Evolutionary conservation across 345 rosid genomes (phyloP).

Genomic region (Rhodamnia rubescens): DNA sequence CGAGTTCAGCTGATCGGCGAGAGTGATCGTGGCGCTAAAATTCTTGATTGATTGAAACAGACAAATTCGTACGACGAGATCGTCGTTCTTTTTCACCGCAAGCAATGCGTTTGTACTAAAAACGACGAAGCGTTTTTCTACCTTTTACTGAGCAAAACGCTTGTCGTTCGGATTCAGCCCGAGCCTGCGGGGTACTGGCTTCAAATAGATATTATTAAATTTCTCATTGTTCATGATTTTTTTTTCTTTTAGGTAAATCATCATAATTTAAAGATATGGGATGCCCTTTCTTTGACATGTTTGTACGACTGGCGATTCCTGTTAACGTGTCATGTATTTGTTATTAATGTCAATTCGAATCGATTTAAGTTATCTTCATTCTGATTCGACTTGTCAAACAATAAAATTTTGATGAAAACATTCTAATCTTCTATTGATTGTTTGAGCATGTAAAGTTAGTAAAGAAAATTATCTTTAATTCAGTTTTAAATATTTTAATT

Average conservation of each 20-base stretch:
- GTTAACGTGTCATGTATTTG: no score
- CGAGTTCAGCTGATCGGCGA: neutral
- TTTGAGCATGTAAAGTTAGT: neutral
- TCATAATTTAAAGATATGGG: no score
- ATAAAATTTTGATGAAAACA: neutral
- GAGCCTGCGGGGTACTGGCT: no score
- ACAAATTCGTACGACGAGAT: neutral
- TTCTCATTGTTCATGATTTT: no score
- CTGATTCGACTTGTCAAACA: neutral
- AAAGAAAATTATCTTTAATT: no score
- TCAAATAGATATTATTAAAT: no score
- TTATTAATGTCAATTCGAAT: neutral
- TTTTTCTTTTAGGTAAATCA: no score
- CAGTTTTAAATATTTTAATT: no score
- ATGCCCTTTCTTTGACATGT: no score
- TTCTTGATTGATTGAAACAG: neutral
- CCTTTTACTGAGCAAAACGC: neutral
- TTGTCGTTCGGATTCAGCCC: no score
- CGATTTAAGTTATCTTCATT: neutral
- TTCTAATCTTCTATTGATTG: neutral
- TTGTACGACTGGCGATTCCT: neutral
- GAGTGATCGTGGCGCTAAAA: neutral
- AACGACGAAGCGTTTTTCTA: neutral
- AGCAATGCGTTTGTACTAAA: neutral
- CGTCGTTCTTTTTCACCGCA: neutral